A percentile compares a stretch with the other conserved stretches of the same genome.
Evolutionary conservation across 306 rosid genomes (phyloP).

Genomic region (Acacia crassicarpa): DNA sequence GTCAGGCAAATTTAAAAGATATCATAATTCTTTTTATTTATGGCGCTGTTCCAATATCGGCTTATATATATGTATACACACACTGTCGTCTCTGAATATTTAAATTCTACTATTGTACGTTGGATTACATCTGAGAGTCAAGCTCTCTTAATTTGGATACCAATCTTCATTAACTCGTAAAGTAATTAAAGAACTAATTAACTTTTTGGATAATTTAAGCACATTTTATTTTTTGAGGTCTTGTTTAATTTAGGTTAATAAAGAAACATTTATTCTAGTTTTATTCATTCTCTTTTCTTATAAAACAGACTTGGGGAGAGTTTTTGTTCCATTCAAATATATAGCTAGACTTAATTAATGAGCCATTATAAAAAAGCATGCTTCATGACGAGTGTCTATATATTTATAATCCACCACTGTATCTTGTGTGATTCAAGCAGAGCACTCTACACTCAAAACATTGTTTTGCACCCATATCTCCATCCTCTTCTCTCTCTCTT

Average conservation of each 20-base stretch:
- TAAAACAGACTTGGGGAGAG: neutral
- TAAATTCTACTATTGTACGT: neutral
- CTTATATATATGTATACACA: neutral
- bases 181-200: too few relatives aligned
- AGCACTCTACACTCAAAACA: constrained; percentile 23
- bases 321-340: neutral
- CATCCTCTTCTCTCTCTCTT: neutral
- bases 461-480: constrained; percentile 40
- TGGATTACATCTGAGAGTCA: neutral
- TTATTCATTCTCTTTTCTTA: neutral
- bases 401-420: constrained; percentile 5
- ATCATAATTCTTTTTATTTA: neutral
- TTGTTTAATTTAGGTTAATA: neutral
- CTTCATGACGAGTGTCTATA: neutral
- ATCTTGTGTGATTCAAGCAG: constrained; percentile 16
- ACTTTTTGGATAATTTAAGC: neutral
- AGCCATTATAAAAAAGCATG: neutral
- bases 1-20: neutral
- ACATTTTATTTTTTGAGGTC: neutral
- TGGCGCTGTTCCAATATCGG: neutral
- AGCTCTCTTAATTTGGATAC: neutral
- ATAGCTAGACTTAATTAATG: neutral
- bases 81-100: neutral
- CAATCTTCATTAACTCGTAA: neutral
- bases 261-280: neutral